Evolutionary conservation across 176 grass and related monocot genomes (phyloP), one percentile per base, ranked within the genome.

Genomic region (Calamus simplicifolius): DNA sequence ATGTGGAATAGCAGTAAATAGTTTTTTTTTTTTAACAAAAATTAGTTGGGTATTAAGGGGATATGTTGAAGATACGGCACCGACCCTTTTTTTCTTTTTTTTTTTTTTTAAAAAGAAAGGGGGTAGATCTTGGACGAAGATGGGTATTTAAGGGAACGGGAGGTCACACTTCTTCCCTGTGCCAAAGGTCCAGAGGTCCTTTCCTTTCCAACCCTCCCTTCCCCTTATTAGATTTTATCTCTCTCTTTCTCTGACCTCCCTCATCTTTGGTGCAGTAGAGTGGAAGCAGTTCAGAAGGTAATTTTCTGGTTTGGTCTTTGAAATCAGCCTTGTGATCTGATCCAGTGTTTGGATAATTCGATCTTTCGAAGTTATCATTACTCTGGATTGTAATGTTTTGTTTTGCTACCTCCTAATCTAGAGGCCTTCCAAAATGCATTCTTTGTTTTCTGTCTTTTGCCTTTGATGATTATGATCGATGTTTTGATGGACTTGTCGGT

Each of bases 101-200:
- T 23, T 23, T 23, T 23, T 23, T 23, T 23, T 23, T 23, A 23
- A 23, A 23, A 23, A 59, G 29, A 29, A 5, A 5, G 8, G 14
- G 57, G 28, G 15, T 58, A 29, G 15, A 31, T 31, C 57, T 18
- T 59, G 17, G 57, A 3, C 15, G 57, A 27, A 2, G 30, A 8
- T 59, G 57, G 57, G 58, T 60, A 60, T 60, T 60, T 60, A 60
- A 60, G 29, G 58, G 18, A 17, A 17, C 28, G 27, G 58, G 3
- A 28, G 23, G 16, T 60, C 27, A 30, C 58, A 43, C 29, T 31
- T 38, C 28, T 60, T 31, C 30, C 30, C 4, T 15, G 58, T n/a
- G 16, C 16, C 58, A 60, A 29, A 35, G 29, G 27, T 59, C 57
- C 6, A 43, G 35, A 12, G 7, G 35, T 43, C 8, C 35, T 43